A percentile compares a stretch with the other conserved stretches of the same genome.
These are phyloP conservation scores for Ettlia oleoabundans DNA, from an alignment of 139 green algal genomes.

Conservation along the genomic window DNA sequence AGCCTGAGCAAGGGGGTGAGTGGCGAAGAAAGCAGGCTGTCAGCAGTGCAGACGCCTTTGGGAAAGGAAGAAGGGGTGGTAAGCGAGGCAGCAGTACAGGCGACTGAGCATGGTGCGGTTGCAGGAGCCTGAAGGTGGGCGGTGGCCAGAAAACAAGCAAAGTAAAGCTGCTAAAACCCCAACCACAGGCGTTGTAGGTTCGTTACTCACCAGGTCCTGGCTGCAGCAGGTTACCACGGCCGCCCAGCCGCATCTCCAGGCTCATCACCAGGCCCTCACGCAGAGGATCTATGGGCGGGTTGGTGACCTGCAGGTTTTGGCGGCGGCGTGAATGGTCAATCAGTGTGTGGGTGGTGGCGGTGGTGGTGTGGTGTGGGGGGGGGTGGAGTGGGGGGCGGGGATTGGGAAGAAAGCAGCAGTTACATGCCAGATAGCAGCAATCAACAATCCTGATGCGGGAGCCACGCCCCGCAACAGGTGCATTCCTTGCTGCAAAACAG, in stretches of 20 bases:
- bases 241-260: conserved; percentile 94
- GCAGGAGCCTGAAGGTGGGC: no score
- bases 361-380: no score
- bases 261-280: conserved; percentile 98
- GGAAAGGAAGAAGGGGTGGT: background rate
- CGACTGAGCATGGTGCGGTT: no score
- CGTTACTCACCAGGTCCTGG: conserved; percentile 73
- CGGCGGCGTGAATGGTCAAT: no score
- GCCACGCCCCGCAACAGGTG: no score
- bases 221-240: conserved; percentile 95
- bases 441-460: background rate
- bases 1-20: background rate
- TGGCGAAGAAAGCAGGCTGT: background rate
- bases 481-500: no score
- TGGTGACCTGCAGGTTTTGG: conserved; percentile 85
- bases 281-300: conserved; percentile 99
- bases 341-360: no score
- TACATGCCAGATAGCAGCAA: no score
- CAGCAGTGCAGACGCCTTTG: no score
- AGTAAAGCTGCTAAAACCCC: no score
- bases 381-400: background rate
- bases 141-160: no score
- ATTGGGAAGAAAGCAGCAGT: background rate
- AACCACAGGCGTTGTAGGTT: no score
- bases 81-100: background rate